Base-by-base conservation (phyloP, 1,139 yeast species). In the Saccharomycopsis phalli region DNA sequence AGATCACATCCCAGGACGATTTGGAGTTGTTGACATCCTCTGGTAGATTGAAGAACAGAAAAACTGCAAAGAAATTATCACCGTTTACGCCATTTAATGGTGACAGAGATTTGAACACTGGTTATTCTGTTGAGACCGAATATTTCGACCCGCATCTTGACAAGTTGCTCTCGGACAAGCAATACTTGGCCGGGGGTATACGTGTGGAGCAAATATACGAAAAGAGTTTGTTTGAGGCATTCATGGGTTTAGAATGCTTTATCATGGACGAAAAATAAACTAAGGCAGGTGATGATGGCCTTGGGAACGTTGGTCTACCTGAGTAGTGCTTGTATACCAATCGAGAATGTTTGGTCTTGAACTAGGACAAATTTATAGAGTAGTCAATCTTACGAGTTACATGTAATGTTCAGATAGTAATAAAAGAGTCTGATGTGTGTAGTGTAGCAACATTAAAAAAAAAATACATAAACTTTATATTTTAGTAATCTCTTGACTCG, bases 81-180 rank as follows among this genome's bases (percentile, higher is more conserved):
- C 97, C 97, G 21, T 91, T 88, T 58, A 87, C 97, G 2, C 97
- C 98, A 10, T 88, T 91, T 61, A 76, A 77, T 53, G 97, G 97
- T 38, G 97, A 91, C 61, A 69, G 94, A 40, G 80, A 81, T 46
- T 50, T 65, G 16, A 61, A 62, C 33, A 66, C 66, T 38, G 58
- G 64, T 19, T 72, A 65, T 51, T 54, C 60, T 19, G 60, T 70
- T 49, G 65, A 66, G 38, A 68, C 66, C 13, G 66, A 66, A 19
- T 78, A 76, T 52, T 69, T 66, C 43, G 87, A 81, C 53, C 82
- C 84, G 28, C 70, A 70, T 43, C 65, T 77, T 47, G 73, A 71
- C 49, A 69, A 74, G 43, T 64, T 84, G 46, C 71, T 74, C 28
- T 69, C 66, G 37, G 80, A 81, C 55, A 72, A 74, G 44, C 86